A percentile compares a stretch with the other conserved stretches of the same genome.
These are phyloP conservation scores for Alternaria atra DNA, from an alignment of 2,329 filamentous ascomycete genomes.

Conservation along the genomic window DNA sequence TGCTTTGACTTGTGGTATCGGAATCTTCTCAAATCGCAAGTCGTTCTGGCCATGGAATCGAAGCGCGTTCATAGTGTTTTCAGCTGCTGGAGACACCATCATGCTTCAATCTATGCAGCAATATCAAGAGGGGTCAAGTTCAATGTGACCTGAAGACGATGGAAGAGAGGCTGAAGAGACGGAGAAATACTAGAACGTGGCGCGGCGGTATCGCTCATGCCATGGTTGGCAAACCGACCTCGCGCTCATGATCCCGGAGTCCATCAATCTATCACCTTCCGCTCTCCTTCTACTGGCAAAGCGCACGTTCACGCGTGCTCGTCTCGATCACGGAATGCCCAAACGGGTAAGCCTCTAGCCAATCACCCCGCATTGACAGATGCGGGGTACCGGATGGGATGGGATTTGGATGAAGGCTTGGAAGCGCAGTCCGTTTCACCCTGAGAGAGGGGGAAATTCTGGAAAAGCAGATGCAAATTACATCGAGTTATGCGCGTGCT, in stretches of 20 bases:
- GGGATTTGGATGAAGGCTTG: neutral
- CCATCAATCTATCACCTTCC: slow-evolving; percentile 4
- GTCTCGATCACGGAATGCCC: slow-evolving; percentile 26
- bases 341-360: slow-evolving; percentile 28
- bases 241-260: slow-evolving; percentile 4
- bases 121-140: neutral
- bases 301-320: slow-evolving; percentile 17
- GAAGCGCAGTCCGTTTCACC: neutral
- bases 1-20: slow-evolving; percentile 50
- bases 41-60: slow-evolving; percentile 57
- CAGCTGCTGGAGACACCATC: slow-evolving; percentile 15
- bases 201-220: neutral
- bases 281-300: slow-evolving; percentile 5
- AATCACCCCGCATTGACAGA: slow-evolving; percentile 32
- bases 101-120: neutral
- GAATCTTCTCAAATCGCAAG: slow-evolving; percentile 55
- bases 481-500: neutral
- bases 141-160: neutral
- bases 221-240: neutral
- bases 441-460: neutral
- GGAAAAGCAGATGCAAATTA: neutral
- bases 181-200: slow-evolving; percentile 1
- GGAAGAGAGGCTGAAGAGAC: slow-evolving; percentile 16
- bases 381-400: slow-evolving; percentile 26
- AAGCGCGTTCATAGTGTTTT: slow-evolving; percentile 56